phyloP scores from a whole-genome alignment of 2,329 filamentous ascomycete genomes.

The Fulvia fulva region DNA sequence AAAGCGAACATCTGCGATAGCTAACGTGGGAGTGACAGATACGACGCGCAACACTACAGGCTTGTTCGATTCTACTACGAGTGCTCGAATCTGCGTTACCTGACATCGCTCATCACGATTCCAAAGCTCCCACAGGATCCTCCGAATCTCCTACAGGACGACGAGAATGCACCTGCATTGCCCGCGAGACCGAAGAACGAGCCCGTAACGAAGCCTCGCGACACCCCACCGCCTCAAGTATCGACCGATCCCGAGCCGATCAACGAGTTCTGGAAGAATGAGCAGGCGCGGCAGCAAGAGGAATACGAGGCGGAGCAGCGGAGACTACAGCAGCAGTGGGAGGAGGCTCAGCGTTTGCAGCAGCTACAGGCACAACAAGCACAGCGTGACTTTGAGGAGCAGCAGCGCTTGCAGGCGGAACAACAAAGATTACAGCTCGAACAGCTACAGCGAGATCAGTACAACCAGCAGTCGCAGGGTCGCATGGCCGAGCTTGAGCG shows the following conservation, averaged over 20 bases:
- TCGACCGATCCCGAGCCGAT: conserved; percentile 87
- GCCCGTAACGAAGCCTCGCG: conserved; percentile 62
- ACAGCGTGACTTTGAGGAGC: conserved; percentile 93
- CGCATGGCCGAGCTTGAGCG: conserved; percentile 92
- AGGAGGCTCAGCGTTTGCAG: conserved; percentile 74
- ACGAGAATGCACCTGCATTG: conserved; percentile 71
- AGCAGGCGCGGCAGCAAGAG: conserved; percentile 84
- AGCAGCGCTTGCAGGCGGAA: conserved; percentile 80
- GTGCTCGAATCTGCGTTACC: conserved; percentile 93
- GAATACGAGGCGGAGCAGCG: conserved; percentile 94
- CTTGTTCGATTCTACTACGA: conserved; percentile 98
- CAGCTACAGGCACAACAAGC: conserved; percentile 79
- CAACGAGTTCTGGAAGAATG: conserved; percentile 95
- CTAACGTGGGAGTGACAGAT: conserved; percentile 44
- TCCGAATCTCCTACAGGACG: conserved; percentile 80
- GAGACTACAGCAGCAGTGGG: conserved; percentile 80
- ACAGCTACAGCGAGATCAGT: conserved; percentile 81
- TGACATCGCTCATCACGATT: conserved; percentile 93
- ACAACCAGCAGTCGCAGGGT: conserved; percentile 89
- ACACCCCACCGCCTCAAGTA: conserved; percentile 64
- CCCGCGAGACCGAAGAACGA: conserved; percentile 70
- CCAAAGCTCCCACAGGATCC: conserved; percentile 93
- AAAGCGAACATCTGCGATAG: too few relatives aligned
- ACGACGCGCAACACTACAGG: conserved; percentile 94
- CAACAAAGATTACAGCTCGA: conserved; percentile 90